These are phyloP conservation scores for Diaporthe nobilis DNA, from an alignment of 2,329 filamentous ascomycete genomes.

Conservation along the genomic window DNA sequence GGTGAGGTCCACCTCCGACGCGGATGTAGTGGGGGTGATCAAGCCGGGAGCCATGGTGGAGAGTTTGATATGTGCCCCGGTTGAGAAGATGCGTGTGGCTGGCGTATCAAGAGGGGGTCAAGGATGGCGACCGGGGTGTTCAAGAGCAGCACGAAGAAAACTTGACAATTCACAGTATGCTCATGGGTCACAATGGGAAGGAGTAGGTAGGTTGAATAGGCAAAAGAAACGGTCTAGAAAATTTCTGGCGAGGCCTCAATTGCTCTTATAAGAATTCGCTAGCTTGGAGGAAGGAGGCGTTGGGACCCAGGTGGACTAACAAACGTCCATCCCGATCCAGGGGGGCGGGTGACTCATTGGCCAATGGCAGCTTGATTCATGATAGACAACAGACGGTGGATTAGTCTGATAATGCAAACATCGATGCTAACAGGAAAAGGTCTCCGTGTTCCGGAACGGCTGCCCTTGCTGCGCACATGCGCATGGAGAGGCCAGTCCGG, in stretches of 20 bases:
- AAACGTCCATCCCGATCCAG: slow-evolving; percentile 10
- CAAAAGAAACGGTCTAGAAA: slow-evolving; percentile 3
- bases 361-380: slow-evolving; percentile 41
- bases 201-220: slow-evolving; percentile 3
- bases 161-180: neutral
- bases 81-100: neutral
- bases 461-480: slow-evolving; percentile 15
- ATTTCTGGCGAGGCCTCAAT: slow-evolving; percentile 15
- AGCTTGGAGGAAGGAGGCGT: neutral
- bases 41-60: slow-evolving; percentile 49
- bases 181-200: neutral
- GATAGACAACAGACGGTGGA: neutral
- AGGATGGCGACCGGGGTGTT: neutral
- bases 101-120: neutral
- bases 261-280: slow-evolving; percentile 25
- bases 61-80: neutral
- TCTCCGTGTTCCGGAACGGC: slow-evolving; percentile 26
- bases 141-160: neutral
- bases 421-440: neutral
- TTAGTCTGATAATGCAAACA: slow-evolving; percentile 29
- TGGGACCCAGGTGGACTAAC: neutral
- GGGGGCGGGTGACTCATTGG: slow-evolving; percentile 44
- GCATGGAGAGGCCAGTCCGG: slow-evolving; percentile 7
- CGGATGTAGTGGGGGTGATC: slow-evolving; percentile 49
- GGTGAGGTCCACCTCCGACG: slow-evolving; percentile 66